A percentile compares a stretch with the other conserved stretches of the same genome.
These are phyloP conservation scores for Heliamphora pulchella DNA, from an alignment of 179 eudicot genomes.

Conservation along the genomic window DNA sequence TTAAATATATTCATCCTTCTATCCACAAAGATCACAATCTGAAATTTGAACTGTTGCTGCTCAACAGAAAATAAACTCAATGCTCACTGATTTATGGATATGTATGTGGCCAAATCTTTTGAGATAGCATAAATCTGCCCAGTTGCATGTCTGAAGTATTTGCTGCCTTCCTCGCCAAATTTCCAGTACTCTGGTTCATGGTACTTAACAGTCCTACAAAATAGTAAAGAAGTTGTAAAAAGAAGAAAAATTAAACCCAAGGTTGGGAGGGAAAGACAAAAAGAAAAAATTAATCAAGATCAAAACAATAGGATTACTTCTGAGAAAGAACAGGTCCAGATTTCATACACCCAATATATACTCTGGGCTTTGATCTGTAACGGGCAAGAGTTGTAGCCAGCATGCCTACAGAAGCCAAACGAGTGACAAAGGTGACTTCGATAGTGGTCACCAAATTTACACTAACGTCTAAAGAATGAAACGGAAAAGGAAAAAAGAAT, in stretches of 20 bases:
- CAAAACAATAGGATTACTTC: conserved; percentile 24
- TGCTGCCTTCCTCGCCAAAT: conserved; percentile 39
- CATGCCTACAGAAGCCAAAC: conserved; percentile 26
- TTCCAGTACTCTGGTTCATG: conserved; percentile 40
- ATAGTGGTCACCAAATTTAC: conserved; percentile 7
- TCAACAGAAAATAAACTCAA: background rate
- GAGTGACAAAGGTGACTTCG: too few species aligned
- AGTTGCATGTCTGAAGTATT: conserved; percentile 40
- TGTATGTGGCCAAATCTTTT: conserved; percentile 33
- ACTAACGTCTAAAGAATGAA: background rate
- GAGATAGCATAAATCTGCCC: conserved; percentile 39
- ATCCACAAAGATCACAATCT: too few species aligned
- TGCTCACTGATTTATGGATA: conserved; percentile 32
- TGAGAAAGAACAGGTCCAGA: conserved; percentile 51
- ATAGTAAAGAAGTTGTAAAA: too few species aligned
- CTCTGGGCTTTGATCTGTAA: conserved; percentile 40
- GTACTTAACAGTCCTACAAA: too few species aligned
- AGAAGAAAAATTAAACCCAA: too few species aligned
- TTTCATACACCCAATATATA: conserved; percentile 53
- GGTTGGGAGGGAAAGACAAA: too few species aligned
- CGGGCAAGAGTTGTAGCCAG: conserved; percentile 47
- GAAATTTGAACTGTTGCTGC: too few species aligned
- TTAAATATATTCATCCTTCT: too few species aligned
- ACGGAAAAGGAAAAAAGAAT: background rate
- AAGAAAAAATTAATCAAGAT: conserved; percentile 1